Evolutionary conservation across 2,329 filamentous ascomycete species (phyloP).

Genomic region (Stemphylium vesicarium): DNA sequence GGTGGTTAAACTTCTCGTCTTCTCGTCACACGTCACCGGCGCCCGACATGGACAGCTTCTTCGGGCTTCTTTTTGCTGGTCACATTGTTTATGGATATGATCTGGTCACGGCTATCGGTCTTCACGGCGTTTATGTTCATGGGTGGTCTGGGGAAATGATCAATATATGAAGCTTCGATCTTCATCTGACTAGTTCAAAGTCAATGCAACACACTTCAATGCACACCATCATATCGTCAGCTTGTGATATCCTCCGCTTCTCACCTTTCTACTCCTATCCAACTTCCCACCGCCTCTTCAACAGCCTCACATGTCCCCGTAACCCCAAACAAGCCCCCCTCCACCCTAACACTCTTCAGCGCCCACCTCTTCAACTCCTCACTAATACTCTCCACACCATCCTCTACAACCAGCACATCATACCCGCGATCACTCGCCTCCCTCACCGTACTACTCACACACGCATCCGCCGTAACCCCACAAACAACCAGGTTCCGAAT

Average conservation of each 20-base stretch:
- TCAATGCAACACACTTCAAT: constrained; percentile 34
- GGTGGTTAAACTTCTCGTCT: constrained; percentile 69
- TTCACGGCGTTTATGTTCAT: constrained; percentile 42
- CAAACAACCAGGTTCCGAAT: constrained; percentile 60
- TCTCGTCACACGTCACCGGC: constrained; percentile 19
- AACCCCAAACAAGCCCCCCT: constrained; percentile 41
- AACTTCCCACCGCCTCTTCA: constrained; percentile 31
- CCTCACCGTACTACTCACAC: constrained; percentile 61
- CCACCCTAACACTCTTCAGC: constrained; percentile 34
- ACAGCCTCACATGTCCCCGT: constrained; percentile 30
- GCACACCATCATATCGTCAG: constrained; percentile 1
- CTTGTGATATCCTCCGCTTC: background rate
- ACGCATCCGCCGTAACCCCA: constrained; percentile 64
- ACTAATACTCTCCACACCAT: constrained; percentile 50
- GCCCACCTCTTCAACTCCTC: constrained; percentile 40
- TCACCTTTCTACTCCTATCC: constrained; percentile 10
- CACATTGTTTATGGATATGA: constrained; percentile 36
- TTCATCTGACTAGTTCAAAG: constrained; percentile 30
- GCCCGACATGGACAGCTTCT: constrained; percentile 14
- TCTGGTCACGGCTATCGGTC: constrained; percentile 37
- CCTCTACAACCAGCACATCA: constrained; percentile 60
- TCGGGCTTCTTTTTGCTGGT: constrained; percentile 18
- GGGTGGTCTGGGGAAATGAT: constrained; percentile 33
- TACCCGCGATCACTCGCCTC: constrained; percentile 64
- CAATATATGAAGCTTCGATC: constrained; percentile 30